Evolutionary conservation across 2,329 filamentous ascomycete species (phyloP).

Genomic region (Cytospora leucostoma): DNA sequence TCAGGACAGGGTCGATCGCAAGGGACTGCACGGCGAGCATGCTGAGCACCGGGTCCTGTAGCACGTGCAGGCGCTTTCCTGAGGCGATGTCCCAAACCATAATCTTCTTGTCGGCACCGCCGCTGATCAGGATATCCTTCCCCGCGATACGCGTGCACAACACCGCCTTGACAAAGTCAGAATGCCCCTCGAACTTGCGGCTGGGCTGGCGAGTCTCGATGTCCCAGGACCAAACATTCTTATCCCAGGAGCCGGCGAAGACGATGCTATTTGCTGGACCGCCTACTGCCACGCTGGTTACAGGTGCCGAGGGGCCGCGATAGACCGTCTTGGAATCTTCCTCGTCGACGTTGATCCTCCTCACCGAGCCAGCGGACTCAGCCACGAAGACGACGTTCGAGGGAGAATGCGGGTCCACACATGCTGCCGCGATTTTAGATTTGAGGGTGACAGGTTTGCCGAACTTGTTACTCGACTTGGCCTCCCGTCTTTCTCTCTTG

Average conservation of each 20-base stretch:
- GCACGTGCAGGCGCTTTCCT: slow-evolving; percentile 68
- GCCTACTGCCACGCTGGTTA: slow-evolving; percentile 74
- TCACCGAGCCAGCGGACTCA: slow-evolving; percentile 81
- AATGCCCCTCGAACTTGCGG: slow-evolving; percentile 72
- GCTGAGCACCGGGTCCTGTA: slow-evolving; percentile 70
- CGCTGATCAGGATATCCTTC: slow-evolving; percentile 68
- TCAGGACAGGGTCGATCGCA: slow-evolving; percentile 68
- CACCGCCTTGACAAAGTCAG: slow-evolving; percentile 89
- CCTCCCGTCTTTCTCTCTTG: slow-evolving; percentile 61
- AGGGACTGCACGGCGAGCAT: slow-evolving; percentile 83
- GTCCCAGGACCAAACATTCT: slow-evolving; percentile 85
- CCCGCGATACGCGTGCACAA: slow-evolving; percentile 62
- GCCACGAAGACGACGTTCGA: slow-evolving; percentile 70
- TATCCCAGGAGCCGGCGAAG: slow-evolving; percentile 94
- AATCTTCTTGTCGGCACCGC: slow-evolving; percentile 76
- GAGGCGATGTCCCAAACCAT: slow-evolving; percentile 78
- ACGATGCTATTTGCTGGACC: slow-evolving; percentile 58
- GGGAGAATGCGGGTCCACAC: slow-evolving; percentile 64
- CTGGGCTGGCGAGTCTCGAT: slow-evolving; percentile 55
- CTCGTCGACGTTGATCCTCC: slow-evolving; percentile 69
- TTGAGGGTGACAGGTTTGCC: slow-evolving; percentile 78
- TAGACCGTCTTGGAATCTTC: slow-evolving; percentile 54
- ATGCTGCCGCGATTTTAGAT: slow-evolving; percentile 81
- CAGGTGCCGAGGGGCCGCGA: slow-evolving; percentile 74
- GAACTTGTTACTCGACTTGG: slow-evolving; percentile 73